Percentiles rank a stretch among this genome's conserved stretches.
Conservation (phyloP, 148 eudicot genomes). For the Vaccinium macrocarpon region DNA sequence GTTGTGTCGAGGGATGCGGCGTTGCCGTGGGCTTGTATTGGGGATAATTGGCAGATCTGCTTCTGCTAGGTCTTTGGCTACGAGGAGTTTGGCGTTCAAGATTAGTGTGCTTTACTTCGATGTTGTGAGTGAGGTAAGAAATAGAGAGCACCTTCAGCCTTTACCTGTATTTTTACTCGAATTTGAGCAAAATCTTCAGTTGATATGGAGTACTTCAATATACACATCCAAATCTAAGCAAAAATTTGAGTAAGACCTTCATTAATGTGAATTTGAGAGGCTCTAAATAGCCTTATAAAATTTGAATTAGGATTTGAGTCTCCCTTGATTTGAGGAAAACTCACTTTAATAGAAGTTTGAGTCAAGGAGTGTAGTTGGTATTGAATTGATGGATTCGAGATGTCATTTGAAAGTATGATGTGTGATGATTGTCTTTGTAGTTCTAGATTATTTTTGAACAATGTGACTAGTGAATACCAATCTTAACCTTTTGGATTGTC, state of each 20-base stretch:
- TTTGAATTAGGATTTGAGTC: not conserved
- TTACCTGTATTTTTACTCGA: not conserved
- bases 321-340: not conserved
- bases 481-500: not conserved
- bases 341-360: not conserved
- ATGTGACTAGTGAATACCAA: not conserved
- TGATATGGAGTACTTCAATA: not conserved
- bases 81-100: slow-evolving; percentile 88
- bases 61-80: slow-evolving; percentile 80
- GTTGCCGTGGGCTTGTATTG: slow-evolving; percentile 88
- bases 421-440: not conserved
- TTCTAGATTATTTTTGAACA: slow-evolving; percentile 1
- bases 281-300: not conserved
- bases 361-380: not conserved
- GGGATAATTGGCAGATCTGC: slow-evolving; percentile 98
- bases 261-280: not conserved
- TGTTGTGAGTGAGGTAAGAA: slow-evolving; percentile 48
- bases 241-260: not conserved
- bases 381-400: not conserved
- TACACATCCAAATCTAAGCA: not conserved
- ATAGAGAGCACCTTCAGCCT: not conserved
- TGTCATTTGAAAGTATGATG: not conserved
- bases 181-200: not conserved
- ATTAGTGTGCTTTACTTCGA: slow-evolving; percentile 96
- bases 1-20: slow-evolving; percentile 90